Percentiles rank a stretch among this genome's conserved stretches.
Evolutionary conservation across 2,329 filamentous ascomycete species (phyloP).

Genomic region (Epichloe uncinata): DNA sequence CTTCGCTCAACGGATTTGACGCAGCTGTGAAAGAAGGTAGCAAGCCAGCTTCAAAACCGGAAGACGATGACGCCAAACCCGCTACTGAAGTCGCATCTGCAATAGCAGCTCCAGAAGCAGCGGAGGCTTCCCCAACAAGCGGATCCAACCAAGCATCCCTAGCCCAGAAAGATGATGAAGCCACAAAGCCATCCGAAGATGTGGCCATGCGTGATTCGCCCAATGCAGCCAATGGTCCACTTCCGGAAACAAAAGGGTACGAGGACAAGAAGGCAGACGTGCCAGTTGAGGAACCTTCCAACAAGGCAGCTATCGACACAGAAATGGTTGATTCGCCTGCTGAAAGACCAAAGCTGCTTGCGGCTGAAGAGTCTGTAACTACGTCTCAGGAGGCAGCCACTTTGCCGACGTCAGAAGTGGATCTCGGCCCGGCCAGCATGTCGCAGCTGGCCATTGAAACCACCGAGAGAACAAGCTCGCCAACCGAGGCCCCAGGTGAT

Average conservation of each 20-base stretch:
- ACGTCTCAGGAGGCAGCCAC: conserved; percentile 10
- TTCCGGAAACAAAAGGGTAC: background rate
- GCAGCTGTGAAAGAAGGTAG: background rate
- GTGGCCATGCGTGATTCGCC: background rate
- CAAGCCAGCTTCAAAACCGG: background rate
- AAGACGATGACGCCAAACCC: conserved; percentile 1
- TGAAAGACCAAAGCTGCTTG: conserved; percentile 5
- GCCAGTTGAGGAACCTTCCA: background rate
- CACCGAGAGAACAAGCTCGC: conserved; percentile 17
- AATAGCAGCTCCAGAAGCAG: background rate
- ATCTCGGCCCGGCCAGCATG: conserved; percentile 22
- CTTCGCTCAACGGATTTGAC: conserved; percentile 4
- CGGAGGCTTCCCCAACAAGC: background rate
- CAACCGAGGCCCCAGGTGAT: conserved; percentile 23
- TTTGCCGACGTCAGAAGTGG: conserved; percentile 20
- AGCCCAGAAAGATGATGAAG: background rate
- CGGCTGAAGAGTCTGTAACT: conserved; percentile 8
- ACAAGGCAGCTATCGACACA: conserved; percentile 8
- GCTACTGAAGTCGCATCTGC: background rate
- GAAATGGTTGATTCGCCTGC: conserved; percentile 15
- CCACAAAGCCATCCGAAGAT: conserved; percentile 3
- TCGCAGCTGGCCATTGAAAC: conserved; percentile 26
- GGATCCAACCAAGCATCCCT: background rate
- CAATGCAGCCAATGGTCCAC: background rate
- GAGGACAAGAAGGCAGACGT: background rate